Evolutionary conservation across 2,329 filamentous ascomycete genomes (phyloP), one percentile per base, ranked within the genome.

Genomic region (Elsinoe necatrix): DNA sequence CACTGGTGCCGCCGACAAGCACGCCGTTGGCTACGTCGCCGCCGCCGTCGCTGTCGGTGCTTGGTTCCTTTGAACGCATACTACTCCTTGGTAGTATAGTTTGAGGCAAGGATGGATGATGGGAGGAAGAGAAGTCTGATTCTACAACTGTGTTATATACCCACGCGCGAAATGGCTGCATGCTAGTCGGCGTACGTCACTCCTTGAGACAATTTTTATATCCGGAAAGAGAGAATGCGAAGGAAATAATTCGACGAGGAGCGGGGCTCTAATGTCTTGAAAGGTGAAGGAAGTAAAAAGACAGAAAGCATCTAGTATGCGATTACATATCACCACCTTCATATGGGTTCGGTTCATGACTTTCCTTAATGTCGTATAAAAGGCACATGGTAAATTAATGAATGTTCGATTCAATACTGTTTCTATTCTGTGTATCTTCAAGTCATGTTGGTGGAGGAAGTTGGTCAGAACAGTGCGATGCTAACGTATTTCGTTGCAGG

Each of bases 1-100:
- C 61, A 63, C 59, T 42, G 61, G 59, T 45, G 64, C 58, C 47
- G 59, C 61, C 12, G 56, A 57, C 60, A 55, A 63, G 27, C 57
- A 59, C 16, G 62, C 60, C 18, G 54, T 50, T 21, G 59, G 59
- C 21, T 23, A 62, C 31, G 58, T 52, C 54, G 60, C 61, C 35
- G 18, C 64, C 18, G 60, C 58, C 7, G 11, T 66, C n/a, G 64
- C 57, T 34, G 61, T 61, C 21, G 62, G 58, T 31, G 63, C 61
- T 56, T 56, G 63, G 48, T 58, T 65, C 25, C 52, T 62, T 29
- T 57, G 48, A 48, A 35, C 39, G 39, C 34, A 11, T 37, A 37
- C 34, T 37, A 37, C 34, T 37, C 34, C 34, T 50, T 29, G 20
- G 20, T 50, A 25, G 45, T 25, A 18, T 50, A 14, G 18, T 27